Base-by-base conservation (phyloP, 2,329 filamentous ascomycete genomes). In the Fusarium torreyae region DNA sequence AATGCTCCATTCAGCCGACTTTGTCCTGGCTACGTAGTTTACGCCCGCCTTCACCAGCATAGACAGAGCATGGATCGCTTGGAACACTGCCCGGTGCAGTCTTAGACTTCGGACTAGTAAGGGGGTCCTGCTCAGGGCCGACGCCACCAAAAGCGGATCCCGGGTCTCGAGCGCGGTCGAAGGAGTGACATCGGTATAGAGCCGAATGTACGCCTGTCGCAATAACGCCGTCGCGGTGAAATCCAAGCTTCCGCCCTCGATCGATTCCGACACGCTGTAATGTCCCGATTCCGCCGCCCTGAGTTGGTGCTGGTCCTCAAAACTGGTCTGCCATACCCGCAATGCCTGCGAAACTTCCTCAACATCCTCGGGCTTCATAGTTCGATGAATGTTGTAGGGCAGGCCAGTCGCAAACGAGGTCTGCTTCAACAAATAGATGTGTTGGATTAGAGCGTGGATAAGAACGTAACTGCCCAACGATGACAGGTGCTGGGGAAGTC, bases 401-500 rank as follows among this genome's bases (percentile, higher is more conserved):
- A 84, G 81, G 1, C 83, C 80, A 3, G 81, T 77, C 3, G 83
- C 82, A 49, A 89, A 84, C 0, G 85, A 87, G 0, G 87, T 88
- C 72, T 91, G 88, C 70, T 91, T 91, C 22, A 92, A 77, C 38
- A 92, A 82, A 75, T 90, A 93, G 17, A 93, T 89, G 65, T 92
- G 90, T 71, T 93, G 91, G 13, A 93, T 85, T 24, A 94, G 77
- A 5, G 90, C 90, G 72, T 93, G 90, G 5, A 93, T 90, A 34
- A 94, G 81, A 9, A 92, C 86, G 68, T 93, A 92, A 71, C 91
- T 91, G 1, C 90, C 91, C 8, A 92, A 78, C 0, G 88, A 88
- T 0, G 87, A 88, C 57, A 88, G 81, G 44, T 84, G 83, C 1
- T 82, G 78, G 1, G 84, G 83, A 1, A 86, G 80, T 0, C 80